These are phyloP conservation scores for Penicillium vulpinum DNA, from an alignment of 2,329 filamentous ascomycete species.

Conservation along the genomic window DNA sequence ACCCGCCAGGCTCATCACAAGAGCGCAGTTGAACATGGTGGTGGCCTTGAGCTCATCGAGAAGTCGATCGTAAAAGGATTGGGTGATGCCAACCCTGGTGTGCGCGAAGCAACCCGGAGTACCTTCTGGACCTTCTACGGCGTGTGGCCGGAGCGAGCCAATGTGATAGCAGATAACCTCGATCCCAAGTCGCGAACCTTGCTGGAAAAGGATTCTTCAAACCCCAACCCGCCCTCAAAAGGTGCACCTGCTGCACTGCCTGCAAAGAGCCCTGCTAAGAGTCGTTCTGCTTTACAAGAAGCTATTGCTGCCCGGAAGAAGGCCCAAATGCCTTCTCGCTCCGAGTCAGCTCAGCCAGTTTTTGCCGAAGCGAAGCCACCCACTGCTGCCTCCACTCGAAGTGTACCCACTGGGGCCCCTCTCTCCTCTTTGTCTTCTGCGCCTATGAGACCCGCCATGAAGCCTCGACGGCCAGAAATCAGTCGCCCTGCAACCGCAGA, in stretches of 20 bases:
- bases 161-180: slow-evolving; percentile 73
- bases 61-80: slow-evolving; percentile 88
- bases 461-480: slow-evolving; percentile 40
- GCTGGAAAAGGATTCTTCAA: slow-evolving; percentile 78
- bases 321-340: slow-evolving; percentile 53
- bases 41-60: slow-evolving; percentile 78
- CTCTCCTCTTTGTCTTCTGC: slow-evolving; percentile 57
- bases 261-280: slow-evolving; percentile 19
- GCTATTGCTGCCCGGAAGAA: slow-evolving; percentile 81
- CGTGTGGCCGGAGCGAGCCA: slow-evolving; percentile 75
- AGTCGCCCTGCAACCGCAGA: slow-evolving; percentile 38
- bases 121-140: slow-evolving; percentile 83
- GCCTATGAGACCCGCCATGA: slow-evolving; percentile 53
- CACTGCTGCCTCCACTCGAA: slow-evolving; percentile 36
- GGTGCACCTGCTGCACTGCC: slow-evolving; percentile 16
- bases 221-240: slow-evolving; percentile 51
- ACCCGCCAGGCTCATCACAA: slow-evolving; percentile 75
- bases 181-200: slow-evolving; percentile 76
- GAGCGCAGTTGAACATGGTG: slow-evolving; percentile 77
- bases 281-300: slow-evolving; percentile 68
- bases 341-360: slow-evolving; percentile 59
- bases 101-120: slow-evolving; percentile 79
- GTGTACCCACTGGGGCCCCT: slow-evolving; percentile 38
- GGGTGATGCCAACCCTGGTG: slow-evolving; percentile 83
- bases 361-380: slow-evolving; percentile 47